Evolutionary conservation across 2,329 filamentous ascomycete genomes (phyloP), one percentile per base, ranked within the genome.

Genomic region (Aspergillus ruber): DNA sequence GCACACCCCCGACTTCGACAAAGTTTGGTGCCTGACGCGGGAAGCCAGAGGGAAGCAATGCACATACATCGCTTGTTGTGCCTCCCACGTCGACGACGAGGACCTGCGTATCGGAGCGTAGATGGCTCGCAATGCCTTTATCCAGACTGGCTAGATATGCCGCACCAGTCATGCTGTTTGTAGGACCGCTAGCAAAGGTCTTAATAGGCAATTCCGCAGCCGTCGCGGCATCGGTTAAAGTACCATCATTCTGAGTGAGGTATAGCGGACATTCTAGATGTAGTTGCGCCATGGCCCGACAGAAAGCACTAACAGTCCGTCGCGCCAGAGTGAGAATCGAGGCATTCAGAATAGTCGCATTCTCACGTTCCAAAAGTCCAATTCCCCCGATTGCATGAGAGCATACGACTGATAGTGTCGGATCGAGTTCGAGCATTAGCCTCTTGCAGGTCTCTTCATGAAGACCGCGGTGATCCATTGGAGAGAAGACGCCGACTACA

Each of bases 61-160:
- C 70, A 21, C 80, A 79, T 7, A 82, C 75, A 59, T 84, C 81
- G 2, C 79, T 79, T 0, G 80, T 83, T 0, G 81, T 83, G 13
- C 80, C 80, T 6, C 81, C 80, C 23, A 83, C 74, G 54, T 83
- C 80, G 2, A 82, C 72, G 0, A 81, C 78, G 39, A 82, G 44
- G 3, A 56, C 40, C 17, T 54, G 52, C 4, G 50, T 51, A 9
- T 46, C 44, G 2, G 18, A 15, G 10, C 13, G 40, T 13, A 21
- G 25, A 5, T 17, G 17, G n/a, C 36, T 18, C 17, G 36, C 25
- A 7, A 12, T 17, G 20, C 40, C 40, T 17, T n/a, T 18, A 41
- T 52, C 51, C 15, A 57, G 36, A 3, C 47, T 44, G 1, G 52
- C 56, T 15, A 68, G 51, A 46, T 60, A 75, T 1, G 70, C 70